phyloP scores from a whole-genome alignment of 306 rosid species.

The Neltuma alba region DNA sequence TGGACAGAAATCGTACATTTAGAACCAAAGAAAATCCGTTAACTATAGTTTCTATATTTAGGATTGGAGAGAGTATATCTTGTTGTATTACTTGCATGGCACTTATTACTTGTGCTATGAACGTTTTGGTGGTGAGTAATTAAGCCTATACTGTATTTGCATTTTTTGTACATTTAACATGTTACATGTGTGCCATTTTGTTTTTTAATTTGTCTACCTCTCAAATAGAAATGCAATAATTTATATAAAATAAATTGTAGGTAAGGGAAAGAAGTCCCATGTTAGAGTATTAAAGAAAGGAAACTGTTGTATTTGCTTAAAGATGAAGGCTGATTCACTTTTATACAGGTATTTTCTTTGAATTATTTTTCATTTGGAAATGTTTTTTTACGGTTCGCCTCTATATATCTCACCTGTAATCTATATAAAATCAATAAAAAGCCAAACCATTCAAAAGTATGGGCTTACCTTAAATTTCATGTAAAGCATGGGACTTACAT shows the following conservation, averaged over 20 bases:
- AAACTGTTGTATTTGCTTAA: conserved; percentile 75
- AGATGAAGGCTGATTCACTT: conserved; percentile 68
- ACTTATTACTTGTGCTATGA: too few relatives aligned
- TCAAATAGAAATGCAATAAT: not conserved
- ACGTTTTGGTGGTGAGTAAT: too few relatives aligned
- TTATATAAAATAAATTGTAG: conserved; percentile 39
- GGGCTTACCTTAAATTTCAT: too few relatives aligned
- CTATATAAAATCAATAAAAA: not conserved
- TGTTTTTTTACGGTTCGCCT: not conserved
- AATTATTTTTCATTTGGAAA: not conserved
- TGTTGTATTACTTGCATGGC: too few relatives aligned
- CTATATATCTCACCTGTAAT: not conserved
- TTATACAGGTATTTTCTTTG: conserved; percentile 65
- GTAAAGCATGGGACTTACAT: not conserved
- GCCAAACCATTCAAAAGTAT: not conserved
- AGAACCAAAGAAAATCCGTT: too few relatives aligned
- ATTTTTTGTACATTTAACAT: too few relatives aligned
- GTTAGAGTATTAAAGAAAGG: conserved; percentile 52
- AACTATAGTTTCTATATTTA: too few relatives aligned
- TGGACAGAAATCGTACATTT: too few relatives aligned
- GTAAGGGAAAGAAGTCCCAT: conserved; percentile 39
- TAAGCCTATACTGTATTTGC: too few relatives aligned
- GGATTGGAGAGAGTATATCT: too few relatives aligned
- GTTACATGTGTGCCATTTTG: too few relatives aligned
- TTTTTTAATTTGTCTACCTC: not conserved